Percentiles rank a stretch among this genome's conserved stretches.
Conservation (phyloP, 768 basidiomycete species). For the Xerocomus brunneocitrinus region DNA sequence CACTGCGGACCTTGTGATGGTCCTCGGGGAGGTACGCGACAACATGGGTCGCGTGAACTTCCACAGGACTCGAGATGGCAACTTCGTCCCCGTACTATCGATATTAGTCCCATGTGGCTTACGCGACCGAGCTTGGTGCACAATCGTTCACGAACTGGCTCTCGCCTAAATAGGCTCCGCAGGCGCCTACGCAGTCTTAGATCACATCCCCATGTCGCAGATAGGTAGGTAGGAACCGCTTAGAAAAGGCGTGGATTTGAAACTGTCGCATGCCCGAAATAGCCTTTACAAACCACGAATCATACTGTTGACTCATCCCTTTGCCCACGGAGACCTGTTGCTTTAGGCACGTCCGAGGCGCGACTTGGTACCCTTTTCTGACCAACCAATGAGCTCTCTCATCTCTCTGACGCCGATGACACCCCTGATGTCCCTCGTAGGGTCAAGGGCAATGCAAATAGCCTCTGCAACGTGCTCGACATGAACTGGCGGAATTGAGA, state of each 20-base stretch:
- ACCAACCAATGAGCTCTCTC: conserved; percentile 73
- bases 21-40: not conserved
- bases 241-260: conserved; percentile 3
- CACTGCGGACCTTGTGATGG: conserved; percentile 2
- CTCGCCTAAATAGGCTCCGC: not conserved
- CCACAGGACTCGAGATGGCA: conserved; percentile 9
- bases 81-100: conserved; percentile 6
- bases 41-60: not conserved
- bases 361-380: conserved; percentile 28
- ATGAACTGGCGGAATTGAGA: conserved; percentile 87
- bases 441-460: conserved; percentile 59
- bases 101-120: not conserved
- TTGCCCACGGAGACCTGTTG: conserved; percentile 5
- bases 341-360: conserved; percentile 14
- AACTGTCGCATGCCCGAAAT: conserved; percentile 19
- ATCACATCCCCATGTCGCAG: conserved; percentile 17
- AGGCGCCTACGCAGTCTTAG: not conserved
- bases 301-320: conserved; percentile 2
- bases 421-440: conserved; percentile 48
- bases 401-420: conserved; percentile 68
- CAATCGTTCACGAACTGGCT: not conserved
- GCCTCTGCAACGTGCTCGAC: conserved; percentile 94
- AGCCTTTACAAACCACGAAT: conserved; percentile 1
- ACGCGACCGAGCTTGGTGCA: not conserved
- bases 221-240: conserved; percentile 17